These are phyloP conservation scores for Posidonia australis DNA, from an alignment of 106 monocot genomes.

Conservation along the genomic window DNA sequence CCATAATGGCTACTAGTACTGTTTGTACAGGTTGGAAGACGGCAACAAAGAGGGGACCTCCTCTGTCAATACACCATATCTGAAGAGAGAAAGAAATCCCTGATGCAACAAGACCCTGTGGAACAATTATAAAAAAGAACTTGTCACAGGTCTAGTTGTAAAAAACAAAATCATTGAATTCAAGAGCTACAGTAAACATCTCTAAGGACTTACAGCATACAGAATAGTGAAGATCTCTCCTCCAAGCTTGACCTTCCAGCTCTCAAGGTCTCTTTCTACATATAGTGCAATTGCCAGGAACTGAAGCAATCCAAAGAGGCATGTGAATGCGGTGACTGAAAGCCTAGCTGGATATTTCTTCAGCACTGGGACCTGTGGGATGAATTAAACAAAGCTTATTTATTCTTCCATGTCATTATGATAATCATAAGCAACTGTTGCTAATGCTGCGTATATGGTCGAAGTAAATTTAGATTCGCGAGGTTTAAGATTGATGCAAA, in stretches of 20 bases:
- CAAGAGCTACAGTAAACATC: no score
- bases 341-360: conserved; percentile 80
- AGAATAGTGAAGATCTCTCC: conserved; percentile 66
- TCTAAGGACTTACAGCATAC: conserved; percentile 47
- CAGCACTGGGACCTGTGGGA: conserved; percentile 55
- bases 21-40: conserved; percentile 86
- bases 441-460: no score
- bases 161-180: no score
- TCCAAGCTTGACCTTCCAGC: conserved; percentile 56
- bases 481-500: no score
- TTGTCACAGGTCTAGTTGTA: no score
- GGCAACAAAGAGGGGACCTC: conserved; percentile 67
- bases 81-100: conserved; percentile 76
- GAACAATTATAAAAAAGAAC: no score
- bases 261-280: conserved; percentile 37
- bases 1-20: conserved; percentile 69
- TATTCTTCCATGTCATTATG: no score
- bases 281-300: conserved; percentile 64
- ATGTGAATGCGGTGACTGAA: conserved; percentile 51
- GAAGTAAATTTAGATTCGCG: no score
- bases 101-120: conserved; percentile 75
- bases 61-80: conserved; percentile 90
- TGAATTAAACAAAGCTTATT: background rate
- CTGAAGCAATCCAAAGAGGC: conserved; percentile 65
- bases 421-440: no score